Percentiles rank a stretch among this genome's conserved stretches.
phyloP scores from a whole-genome alignment of 495 filamentous ascomycete genomes.

The Friedmanniomyces simplex region DNA sequence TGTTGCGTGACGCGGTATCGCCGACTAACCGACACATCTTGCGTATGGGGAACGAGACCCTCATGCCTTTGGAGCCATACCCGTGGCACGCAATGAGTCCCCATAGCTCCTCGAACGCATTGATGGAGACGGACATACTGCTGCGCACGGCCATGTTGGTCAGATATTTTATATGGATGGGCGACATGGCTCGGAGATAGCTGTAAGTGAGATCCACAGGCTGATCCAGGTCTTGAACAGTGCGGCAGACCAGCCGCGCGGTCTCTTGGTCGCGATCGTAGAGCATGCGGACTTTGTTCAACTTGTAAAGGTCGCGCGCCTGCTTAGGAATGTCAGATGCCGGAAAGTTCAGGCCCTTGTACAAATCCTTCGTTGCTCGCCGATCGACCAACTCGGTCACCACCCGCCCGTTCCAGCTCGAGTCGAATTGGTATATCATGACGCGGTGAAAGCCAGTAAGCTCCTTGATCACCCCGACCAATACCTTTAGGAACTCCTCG shows the following conservation, averaged over 20 bases:
- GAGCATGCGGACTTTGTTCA: conserved; percentile 68
- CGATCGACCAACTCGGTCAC: conserved; percentile 83
- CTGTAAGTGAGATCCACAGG: conserved; percentile 79
- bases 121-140: conserved; percentile 92
- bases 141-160: conserved; percentile 83
- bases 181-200: conserved; percentile 83
- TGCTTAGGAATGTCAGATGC: conserved; percentile 86
- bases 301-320: conserved; percentile 68
- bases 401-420: conserved; percentile 69
- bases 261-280: conserved; percentile 69
- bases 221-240: conserved; percentile 58
- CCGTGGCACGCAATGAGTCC: conserved; percentile 82
- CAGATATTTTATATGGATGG: conserved; percentile 82
- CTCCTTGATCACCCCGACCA: conserved; percentile 73
- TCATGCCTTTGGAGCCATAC: conserved; percentile 68
- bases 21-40: conserved; percentile 92
- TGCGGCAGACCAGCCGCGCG: conserved; percentile 73
- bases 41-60: conserved; percentile 80
- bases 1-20: conserved; percentile 77
- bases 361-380: conserved; percentile 69
- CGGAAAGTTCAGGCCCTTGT: conserved; percentile 83
- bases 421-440: conserved; percentile 90
- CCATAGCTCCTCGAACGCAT: conserved; percentile 76
- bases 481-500: conserved; percentile 56
- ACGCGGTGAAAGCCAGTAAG: conserved; percentile 88